phyloP scores from a whole-genome alignment of 768 basidiomycete species.

The Cystofilobasidium bisporidii region DNA sequence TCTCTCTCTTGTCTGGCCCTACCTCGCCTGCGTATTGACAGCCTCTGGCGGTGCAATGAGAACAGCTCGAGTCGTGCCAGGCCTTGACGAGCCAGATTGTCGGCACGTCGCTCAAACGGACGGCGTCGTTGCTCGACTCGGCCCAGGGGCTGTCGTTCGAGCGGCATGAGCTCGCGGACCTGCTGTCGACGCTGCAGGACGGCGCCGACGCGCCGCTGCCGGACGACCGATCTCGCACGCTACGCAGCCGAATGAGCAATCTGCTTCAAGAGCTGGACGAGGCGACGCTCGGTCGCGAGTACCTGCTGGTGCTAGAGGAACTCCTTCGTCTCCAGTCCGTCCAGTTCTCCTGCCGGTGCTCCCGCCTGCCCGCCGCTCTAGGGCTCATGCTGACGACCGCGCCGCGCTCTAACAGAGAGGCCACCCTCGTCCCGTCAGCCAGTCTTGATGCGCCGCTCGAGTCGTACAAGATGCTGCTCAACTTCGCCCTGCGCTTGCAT shows the following conservation, averaged over 20 bases:
- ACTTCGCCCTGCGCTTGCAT: constrained; percentile 3
- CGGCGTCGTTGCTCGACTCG: constrained; percentile 5
- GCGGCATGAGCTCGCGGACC: constrained; percentile 23
- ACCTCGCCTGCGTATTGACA: background rate
- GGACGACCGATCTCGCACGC: no score
- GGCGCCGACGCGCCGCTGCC: background rate
- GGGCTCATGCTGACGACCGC: background rate
- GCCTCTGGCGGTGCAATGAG: no score
- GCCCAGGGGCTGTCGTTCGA: constrained; percentile 21
- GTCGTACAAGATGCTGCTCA: background rate
- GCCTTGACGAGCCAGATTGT: constrained; percentile 1
- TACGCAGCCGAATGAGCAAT: background rate
- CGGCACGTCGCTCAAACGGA: background rate
- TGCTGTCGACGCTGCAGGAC: constrained; percentile 10
- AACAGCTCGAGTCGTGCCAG: background rate
- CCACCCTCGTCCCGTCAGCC: background rate
- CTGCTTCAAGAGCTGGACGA: constrained; percentile 16
- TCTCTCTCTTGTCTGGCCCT: background rate
- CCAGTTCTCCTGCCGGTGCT: background rate
- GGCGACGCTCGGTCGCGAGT: background rate
- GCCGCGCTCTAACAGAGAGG: background rate
- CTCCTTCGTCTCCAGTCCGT: background rate
- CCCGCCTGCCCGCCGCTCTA: background rate
- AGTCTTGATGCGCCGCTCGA: constrained; percentile 10
- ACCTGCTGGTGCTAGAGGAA: constrained; percentile 9